Evolutionary conservation across 2,329 filamentous ascomycete genomes (phyloP), one percentile per base, ranked within the genome.

Genomic region (Fusarium sp.): DNA sequence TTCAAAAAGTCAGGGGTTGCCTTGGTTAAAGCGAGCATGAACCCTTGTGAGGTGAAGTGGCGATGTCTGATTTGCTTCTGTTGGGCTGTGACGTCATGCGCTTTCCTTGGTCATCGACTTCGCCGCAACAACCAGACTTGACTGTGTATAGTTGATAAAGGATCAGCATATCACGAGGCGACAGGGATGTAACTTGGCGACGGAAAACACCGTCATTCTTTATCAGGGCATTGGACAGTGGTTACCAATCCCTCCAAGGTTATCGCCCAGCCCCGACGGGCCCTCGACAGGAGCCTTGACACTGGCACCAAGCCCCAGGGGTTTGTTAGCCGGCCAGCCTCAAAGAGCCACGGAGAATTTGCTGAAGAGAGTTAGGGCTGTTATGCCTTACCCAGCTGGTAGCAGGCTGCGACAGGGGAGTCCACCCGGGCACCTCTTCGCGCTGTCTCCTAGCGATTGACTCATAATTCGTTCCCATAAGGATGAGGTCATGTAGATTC

Each of bases 1-100:
- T 74, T 74, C 61, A 74, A 33, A 74, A 66, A 50, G 14, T 38
- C 68, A 35, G 40, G 71, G 68, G 31, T 58, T 66, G 40, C 71
- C 71, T 74, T 74, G 71, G 60, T 40, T 47, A 18, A 47, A 27
- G 42, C 42, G 42, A 47, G 42, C 42, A 47, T 47, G 20, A 54
- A 38, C 18, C 20, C 42, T 45, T 20, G 45, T 22, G n/a, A 38
- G 38, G 22, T 52, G 47, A 54, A 60, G 71, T 74, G 71, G 71
- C 71, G 5, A 73, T 69, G 1, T 14, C 22, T 74, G 35, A 45
- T 45, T 38, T 54, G 29, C 22, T 36, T 31, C 9, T 20, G 58
- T 18, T 35, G 42, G 42, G 22, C 14, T 8, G 65, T 74, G 71
- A 74, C 64, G 71, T 74, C 71, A 74, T 66, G 22, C 13, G 47